Evolutionary conservation across 2,329 filamentous ascomycete genomes (phyloP).

Genomic region (Stromatinia cepivora): DNA sequence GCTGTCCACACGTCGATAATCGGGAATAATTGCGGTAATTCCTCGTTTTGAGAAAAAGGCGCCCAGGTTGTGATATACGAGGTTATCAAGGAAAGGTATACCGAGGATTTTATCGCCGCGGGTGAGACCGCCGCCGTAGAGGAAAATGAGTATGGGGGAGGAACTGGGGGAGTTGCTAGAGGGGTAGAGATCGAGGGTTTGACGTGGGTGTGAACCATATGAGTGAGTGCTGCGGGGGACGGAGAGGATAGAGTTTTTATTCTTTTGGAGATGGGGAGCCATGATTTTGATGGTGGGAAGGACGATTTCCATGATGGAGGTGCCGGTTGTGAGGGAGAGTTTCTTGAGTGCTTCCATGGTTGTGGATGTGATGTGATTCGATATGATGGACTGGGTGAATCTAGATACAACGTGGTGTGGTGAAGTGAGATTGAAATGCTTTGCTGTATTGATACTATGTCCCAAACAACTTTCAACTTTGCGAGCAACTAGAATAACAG

Average conservation of each 20-base stretch:
- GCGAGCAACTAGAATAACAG: background rate
- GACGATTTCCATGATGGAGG: constrained; percentile 30
- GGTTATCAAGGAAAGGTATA: constrained; percentile 23
- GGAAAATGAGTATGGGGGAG: constrained; percentile 36
- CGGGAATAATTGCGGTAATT: constrained; percentile 34
- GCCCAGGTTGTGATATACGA: constrained; percentile 39
- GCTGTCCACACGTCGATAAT: constrained; percentile 38
- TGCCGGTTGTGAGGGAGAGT: constrained; percentile 29
- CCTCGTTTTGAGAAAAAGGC: constrained; percentile 37
- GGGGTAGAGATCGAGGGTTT: constrained; percentile 37
- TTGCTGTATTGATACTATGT: background rate
- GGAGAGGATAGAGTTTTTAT: constrained; percentile 34
- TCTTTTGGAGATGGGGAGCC: constrained; percentile 31
- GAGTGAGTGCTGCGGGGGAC: constrained; percentile 28
- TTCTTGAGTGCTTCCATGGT: constrained; percentile 33
- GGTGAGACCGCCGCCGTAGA: constrained; percentile 39
- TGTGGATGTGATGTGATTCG: background rate
- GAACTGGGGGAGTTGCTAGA: constrained; percentile 22
- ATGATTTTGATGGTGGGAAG: constrained; percentile 35
- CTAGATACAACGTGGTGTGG: background rate
- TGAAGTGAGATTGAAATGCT: background rate
- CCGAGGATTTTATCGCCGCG: constrained; percentile 35
- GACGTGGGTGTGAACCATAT: constrained; percentile 38
- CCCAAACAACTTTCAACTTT: background rate
- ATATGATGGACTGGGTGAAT: background rate